These are phyloP conservation scores for Paraphaeosphaeria minitans DNA, from an alignment of 2,329 filamentous ascomycete species.

Conservation along the genomic window DNA sequence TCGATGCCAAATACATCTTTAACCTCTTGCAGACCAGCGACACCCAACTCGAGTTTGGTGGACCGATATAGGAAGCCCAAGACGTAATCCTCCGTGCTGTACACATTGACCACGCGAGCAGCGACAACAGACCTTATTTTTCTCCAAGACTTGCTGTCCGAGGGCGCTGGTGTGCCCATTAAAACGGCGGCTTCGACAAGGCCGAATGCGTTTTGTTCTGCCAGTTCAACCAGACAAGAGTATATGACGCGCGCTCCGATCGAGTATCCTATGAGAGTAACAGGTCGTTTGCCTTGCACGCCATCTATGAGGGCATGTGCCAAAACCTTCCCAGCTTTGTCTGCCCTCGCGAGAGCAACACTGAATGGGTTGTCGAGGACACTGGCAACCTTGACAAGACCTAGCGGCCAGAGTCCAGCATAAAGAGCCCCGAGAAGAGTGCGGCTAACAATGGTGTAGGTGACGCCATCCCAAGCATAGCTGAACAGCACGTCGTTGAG, in stretches of 20 bases:
- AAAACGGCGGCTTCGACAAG: conserved; percentile 81
- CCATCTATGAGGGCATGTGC: conserved; percentile 81
- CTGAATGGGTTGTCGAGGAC: conserved; percentile 81
- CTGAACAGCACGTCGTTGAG: conserved; percentile 78
- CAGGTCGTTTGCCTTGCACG: conserved; percentile 78
- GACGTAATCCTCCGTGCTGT: conserved; percentile 83
- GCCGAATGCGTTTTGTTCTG: conserved; percentile 78
- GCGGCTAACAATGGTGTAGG: conserved; percentile 71
- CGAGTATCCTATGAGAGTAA: conserved; percentile 81
- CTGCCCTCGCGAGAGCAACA: conserved; percentile 73
- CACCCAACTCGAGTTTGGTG: conserved; percentile 77
- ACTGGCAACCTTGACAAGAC: conserved; percentile 53
- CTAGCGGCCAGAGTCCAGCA: conserved; percentile 55
- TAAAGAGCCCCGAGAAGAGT: conserved; percentile 53
- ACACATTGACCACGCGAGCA: conserved; percentile 83
- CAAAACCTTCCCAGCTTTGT: conserved; percentile 78
- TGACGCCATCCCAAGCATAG: conserved; percentile 75
- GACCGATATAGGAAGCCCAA: conserved; percentile 85
- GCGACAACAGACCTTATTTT: conserved; percentile 77
- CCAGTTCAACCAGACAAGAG: conserved; percentile 75
- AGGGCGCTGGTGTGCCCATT: conserved; percentile 79
- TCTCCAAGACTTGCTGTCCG: conserved; percentile 72
- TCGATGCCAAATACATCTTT: conserved; percentile 67
- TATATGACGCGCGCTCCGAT: conserved; percentile 81
- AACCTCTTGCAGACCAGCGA: conserved; percentile 79